Evolutionary conservation across 768 basidiomycete genomes (phyloP), one percentile per base, ranked within the genome.

Genomic region (Phlebiopsis gigantea): DNA sequence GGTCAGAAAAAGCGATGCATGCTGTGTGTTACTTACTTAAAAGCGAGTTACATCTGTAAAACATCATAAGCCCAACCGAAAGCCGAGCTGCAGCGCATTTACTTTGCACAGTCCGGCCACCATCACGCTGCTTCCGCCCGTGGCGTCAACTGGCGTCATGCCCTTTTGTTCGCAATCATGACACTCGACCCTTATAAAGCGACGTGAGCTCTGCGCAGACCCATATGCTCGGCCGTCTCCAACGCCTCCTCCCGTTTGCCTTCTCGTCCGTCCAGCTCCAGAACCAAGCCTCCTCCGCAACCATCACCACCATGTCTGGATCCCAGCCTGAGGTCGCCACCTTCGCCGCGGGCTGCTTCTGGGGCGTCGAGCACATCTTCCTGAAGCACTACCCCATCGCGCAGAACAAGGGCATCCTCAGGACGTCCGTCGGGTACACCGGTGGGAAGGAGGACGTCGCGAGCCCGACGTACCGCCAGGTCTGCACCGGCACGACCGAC

Each of bases 281-380:
- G 50, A 51, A 51, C 50, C 17, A 19, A n/a, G 29, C 50, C 50
- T 2, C 3, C 26, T 6, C 7, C 26, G 15, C 6, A 15, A 2
- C 24, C 5, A 30, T 41, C 6, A 21, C 48, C 29, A 50, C 50
- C 31, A 51, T 51, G 50, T 51, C 50, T 15, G 50, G 50, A 30
- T 6, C n/a, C 31, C 19, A 69, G 28, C 64, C 65, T 9, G 73
- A 79, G 61, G 61, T 77, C 49, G 79, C 80, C 4, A 80, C 72
- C 1, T 81, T 80, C 53, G 80, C 82, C 5, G 73, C 78, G 8
- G 88, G 90, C 21, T 91, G 90, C 66, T 92, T 92, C 71, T 91
- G 90, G 90, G 90, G 90, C 17, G 85, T 87, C 19, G 87, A 93
- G 62, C 89, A 92, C 65, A 89, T 91, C 67, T 92, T 90, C 68